Conservation (phyloP, 495 filamentous ascomycete species). For the Trichoderma erinaceum region DNA sequence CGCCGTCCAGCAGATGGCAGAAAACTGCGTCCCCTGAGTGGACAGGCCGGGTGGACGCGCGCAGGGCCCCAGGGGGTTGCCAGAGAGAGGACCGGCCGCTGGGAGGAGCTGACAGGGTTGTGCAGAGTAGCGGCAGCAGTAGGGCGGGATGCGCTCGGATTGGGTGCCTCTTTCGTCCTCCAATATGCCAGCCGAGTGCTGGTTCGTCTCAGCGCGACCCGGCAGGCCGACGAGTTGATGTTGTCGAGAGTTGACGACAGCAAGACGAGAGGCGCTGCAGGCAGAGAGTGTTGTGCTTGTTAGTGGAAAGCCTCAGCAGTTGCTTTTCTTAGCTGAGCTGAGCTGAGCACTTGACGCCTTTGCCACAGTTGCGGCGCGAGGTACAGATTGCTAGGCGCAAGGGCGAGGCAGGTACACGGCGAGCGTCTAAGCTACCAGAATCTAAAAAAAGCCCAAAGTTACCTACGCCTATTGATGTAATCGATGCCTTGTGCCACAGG, state of each 20-base stretch:
- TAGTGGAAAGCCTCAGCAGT: too few relatives aligned
- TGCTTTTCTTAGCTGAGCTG: conserved; percentile 1
- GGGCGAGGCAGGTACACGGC: too few relatives aligned
- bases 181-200: background rate
- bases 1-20: conserved; percentile 6
- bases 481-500: too few relatives aligned
- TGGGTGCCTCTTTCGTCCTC: conserved; percentile 10
- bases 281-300: too few relatives aligned
- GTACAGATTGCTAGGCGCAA: background rate
- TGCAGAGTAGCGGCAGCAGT: conserved; percentile 6
- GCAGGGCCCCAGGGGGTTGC: conserved; percentile 3
- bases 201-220: background rate
- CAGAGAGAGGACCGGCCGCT: background rate
- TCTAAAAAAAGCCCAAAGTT: too few relatives aligned
- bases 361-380: background rate
- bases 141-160: conserved; percentile 9
- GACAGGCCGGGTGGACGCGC: conserved; percentile 8
- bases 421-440: too few relatives aligned
- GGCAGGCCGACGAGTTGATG: background rate
- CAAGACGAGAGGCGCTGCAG: too few relatives aligned
- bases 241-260: too few relatives aligned
- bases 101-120: conserved; percentile 11
- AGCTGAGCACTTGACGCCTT: background rate
- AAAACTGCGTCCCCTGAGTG: conserved; percentile 4
- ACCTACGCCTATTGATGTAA: too few relatives aligned